phyloP scores from a whole-genome alignment of 1,139 yeast genomes.

The Sugiyamaella japonica region DNA sequence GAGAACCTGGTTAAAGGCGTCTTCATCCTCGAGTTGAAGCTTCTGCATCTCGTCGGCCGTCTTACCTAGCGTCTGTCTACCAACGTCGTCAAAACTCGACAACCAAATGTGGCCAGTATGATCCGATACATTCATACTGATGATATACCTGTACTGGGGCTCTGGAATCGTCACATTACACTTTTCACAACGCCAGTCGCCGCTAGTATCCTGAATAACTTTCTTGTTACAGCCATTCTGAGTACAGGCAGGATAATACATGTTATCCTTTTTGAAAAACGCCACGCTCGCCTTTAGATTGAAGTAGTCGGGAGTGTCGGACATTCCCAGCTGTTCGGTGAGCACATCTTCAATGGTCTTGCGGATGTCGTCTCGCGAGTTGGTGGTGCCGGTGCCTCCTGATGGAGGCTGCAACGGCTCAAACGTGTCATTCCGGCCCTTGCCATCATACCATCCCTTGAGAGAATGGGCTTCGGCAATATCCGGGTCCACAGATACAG shows the following conservation, averaged over 20 bases:
- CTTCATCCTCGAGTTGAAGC: constrained; percentile 50
- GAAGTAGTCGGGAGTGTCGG: constrained; percentile 72
- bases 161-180: constrained; percentile 68
- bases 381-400: constrained; percentile 35
- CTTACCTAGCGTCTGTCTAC: constrained; percentile 62
- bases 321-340: constrained; percentile 67
- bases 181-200: constrained; percentile 90
- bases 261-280: constrained; percentile 68
- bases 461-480: constrained; percentile 81
- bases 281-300: constrained; percentile 70
- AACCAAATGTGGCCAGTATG: constrained; percentile 83
- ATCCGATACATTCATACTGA: constrained; percentile 73
- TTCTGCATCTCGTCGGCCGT: constrained; percentile 67
- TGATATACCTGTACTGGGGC: constrained; percentile 78
- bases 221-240: constrained; percentile 75
- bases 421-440: constrained; percentile 64
- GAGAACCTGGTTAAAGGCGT: constrained; percentile 49
- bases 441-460: constrained; percentile 93
- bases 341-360: constrained; percentile 68
- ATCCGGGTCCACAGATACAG: constrained; percentile 79
- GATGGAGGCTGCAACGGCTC: constrained; percentile 52
- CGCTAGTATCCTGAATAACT: constrained; percentile 69
- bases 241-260: constrained; percentile 91
- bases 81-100: constrained; percentile 84
- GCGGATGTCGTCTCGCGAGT: constrained; percentile 35